These are phyloP conservation scores for Schrenkiella parvula DNA, from an alignment of 345 rosid species.

Conservation along the genomic window DNA sequence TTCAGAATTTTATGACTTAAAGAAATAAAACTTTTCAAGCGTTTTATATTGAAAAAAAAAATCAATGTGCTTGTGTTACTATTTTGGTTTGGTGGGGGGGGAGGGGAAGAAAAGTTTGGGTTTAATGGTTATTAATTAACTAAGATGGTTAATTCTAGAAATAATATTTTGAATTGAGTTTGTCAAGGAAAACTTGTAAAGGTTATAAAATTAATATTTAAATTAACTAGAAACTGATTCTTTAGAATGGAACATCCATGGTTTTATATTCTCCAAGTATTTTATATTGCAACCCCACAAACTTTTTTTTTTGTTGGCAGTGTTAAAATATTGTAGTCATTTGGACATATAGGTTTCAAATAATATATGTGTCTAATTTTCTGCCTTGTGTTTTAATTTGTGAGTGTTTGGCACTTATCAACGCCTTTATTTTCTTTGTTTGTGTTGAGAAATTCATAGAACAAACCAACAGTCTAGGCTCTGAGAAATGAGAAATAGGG, in stretches of 20 bases:
- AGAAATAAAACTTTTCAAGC: background rate
- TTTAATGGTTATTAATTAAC: background rate
- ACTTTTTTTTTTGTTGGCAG: background rate
- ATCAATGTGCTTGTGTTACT: background rate
- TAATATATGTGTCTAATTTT: background rate
- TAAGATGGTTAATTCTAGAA: background rate
- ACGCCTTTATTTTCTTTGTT: background rate
- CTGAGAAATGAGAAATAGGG: background rate
- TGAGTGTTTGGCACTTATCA: background rate
- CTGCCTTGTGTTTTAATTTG: background rate
- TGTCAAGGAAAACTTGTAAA: background rate
- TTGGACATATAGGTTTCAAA: background rate
- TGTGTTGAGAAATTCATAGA: background rate
- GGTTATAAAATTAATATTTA: background rate
- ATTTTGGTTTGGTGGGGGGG: background rate
- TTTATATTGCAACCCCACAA: background rate
- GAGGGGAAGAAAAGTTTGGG: background rate
- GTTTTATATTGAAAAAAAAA: background rate
- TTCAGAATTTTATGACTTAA: background rate
- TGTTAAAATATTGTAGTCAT: background rate
- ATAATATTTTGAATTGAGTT: conserved; percentile 4
- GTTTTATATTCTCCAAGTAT: conserved; percentile 10
- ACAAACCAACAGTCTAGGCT: background rate
- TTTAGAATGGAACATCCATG: conserved; percentile 23
- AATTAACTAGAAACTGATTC: background rate